Conservation (phyloP, 2,329 filamentous ascomycete species). For the Sarocladium brachiariae region DNA sequence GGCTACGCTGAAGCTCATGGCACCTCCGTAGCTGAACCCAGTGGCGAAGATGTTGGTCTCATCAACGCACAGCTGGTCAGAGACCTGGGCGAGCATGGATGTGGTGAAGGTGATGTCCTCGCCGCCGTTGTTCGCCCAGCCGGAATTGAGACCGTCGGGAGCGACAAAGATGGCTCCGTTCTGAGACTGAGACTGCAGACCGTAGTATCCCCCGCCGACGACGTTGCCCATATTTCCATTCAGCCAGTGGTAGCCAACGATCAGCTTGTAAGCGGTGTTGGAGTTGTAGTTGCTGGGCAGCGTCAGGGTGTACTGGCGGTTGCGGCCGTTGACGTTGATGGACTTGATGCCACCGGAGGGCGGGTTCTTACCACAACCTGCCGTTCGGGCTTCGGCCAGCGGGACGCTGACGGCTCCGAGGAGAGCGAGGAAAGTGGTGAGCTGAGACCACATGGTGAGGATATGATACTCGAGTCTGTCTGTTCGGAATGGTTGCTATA, state of each 20-base stretch:
- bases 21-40: slow-evolving; percentile 38
- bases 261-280: slow-evolving; percentile 18
- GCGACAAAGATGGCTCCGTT: slow-evolving; percentile 36
- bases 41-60: slow-evolving; percentile 33
- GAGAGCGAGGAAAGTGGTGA: slow-evolving; percentile 3
- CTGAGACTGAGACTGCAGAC: slow-evolving; percentile 27
- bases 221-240: slow-evolving; percentile 31
- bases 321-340: slow-evolving; percentile 23
- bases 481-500: not conserved
- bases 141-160: slow-evolving; percentile 32
- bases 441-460: not conserved
- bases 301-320: slow-evolving; percentile 31
- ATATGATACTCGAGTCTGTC: too few relatives aligned
- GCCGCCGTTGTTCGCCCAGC: slow-evolving; percentile 35
- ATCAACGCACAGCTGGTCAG: slow-evolving; percentile 35
- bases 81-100: slow-evolving; percentile 28
- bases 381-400: slow-evolving; percentile 11
- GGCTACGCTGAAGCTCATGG: slow-evolving; percentile 34
- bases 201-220: slow-evolving; percentile 31
- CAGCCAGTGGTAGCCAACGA: slow-evolving; percentile 32
- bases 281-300: slow-evolving; percentile 24
- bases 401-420: slow-evolving; percentile 1
- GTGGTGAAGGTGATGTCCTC: slow-evolving; percentile 35
- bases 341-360: slow-evolving; percentile 23
- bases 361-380: slow-evolving; percentile 28